Evolutionary conservation across 1,139 yeast genomes (phyloP).

Genomic region (Yamadazyma epiphylla): DNA sequence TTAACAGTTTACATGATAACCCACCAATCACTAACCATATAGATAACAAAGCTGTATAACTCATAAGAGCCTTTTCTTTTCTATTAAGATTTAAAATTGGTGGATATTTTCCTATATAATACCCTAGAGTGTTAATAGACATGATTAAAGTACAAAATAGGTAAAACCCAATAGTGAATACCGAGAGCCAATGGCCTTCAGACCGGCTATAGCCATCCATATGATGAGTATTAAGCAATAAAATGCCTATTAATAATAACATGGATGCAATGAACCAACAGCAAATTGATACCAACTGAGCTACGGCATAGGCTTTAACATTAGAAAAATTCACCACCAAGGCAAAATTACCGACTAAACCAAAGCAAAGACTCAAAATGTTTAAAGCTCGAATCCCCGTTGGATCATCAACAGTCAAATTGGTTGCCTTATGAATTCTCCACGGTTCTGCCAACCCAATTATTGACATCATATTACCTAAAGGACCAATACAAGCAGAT

Average conservation of each 20-base stretch:
- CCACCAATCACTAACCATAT: constrained; percentile 73
- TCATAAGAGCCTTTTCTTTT: constrained; percentile 68
- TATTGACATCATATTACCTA: constrained; percentile 68
- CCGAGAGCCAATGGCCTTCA: constrained; percentile 78
- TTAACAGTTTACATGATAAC: constrained; percentile 35
- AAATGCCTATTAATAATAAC: constrained; percentile 46
- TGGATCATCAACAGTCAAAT: constrained; percentile 29
- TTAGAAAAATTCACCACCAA: constrained; percentile 65
- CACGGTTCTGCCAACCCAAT: constrained; percentile 72
- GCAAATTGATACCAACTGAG: constrained; percentile 58
- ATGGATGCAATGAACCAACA: constrained; percentile 62
- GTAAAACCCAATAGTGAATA: constrained; percentile 59
- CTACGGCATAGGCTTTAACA: constrained; percentile 48
- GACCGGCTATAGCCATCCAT: constrained; percentile 26
- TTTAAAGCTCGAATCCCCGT: constrained; percentile 49
- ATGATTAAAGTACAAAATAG: constrained; percentile 51
- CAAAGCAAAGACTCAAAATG: constrained; percentile 57
- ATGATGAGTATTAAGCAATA: constrained; percentile 24
- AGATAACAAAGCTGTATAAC: constrained; percentile 61
- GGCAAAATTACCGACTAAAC: constrained; percentile 62
- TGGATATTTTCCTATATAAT: constrained; percentile 54
- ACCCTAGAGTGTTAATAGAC: constrained; percentile 59
- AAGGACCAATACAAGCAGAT: constrained; percentile 75
- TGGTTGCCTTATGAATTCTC: constrained; percentile 37
- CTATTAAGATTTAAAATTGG: constrained; percentile 63